Percentiles rank a stretch among this genome's conserved stretches.
These are phyloP conservation scores for Kodamaea suecica DNA, from an alignment of 1,139 yeast species.

Conservation along the genomic window DNA sequence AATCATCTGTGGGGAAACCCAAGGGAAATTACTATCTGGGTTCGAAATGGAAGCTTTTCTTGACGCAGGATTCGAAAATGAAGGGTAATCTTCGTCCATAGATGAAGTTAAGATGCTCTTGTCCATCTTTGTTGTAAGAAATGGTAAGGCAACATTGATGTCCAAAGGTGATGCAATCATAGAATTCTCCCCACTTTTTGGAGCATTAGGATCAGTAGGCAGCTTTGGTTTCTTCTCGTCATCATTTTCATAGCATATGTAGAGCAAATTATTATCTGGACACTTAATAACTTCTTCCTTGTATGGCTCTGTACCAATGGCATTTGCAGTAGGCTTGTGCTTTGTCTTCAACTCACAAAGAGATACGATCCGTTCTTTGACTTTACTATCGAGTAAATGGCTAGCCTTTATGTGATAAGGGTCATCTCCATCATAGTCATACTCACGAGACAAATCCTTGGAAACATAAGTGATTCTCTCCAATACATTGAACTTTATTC, in stretches of 20 bases:
- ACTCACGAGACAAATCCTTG: conserved; percentile 51
- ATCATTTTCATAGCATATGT: conserved; percentile 49
- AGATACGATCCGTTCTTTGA: conserved; percentile 53
- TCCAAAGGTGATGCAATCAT: conserved; percentile 47
- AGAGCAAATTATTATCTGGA: conserved; percentile 57
- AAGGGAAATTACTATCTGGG: conserved; percentile 5
- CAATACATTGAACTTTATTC: conserved; percentile 67
- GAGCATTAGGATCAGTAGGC: conserved; percentile 7
- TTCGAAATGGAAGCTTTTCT: conserved; percentile 16
- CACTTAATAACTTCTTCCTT: conserved; percentile 63
- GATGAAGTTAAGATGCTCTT: conserved; percentile 27
- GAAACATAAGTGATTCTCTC: conserved; percentile 69
- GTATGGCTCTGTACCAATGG: conserved; percentile 42
- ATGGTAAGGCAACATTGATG: conserved; percentile 45
- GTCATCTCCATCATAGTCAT: conserved; percentile 54
- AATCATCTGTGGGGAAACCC: conserved; percentile 11
- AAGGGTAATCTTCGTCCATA: conserved; percentile 19
- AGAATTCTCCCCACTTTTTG: conserved; percentile 12
- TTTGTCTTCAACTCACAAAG: conserved; percentile 63
- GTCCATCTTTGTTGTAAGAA: conserved; percentile 41
- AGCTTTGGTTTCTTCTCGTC: conserved; percentile 12
- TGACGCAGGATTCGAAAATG: conserved; percentile 18
- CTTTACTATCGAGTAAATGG: conserved; percentile 23
- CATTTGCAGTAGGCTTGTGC: conserved; percentile 29
- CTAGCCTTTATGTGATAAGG: conserved; percentile 12